Evolutionary conservation across 345 rosid species (phyloP).

Genomic region (Eucalyptus curtisii): DNA sequence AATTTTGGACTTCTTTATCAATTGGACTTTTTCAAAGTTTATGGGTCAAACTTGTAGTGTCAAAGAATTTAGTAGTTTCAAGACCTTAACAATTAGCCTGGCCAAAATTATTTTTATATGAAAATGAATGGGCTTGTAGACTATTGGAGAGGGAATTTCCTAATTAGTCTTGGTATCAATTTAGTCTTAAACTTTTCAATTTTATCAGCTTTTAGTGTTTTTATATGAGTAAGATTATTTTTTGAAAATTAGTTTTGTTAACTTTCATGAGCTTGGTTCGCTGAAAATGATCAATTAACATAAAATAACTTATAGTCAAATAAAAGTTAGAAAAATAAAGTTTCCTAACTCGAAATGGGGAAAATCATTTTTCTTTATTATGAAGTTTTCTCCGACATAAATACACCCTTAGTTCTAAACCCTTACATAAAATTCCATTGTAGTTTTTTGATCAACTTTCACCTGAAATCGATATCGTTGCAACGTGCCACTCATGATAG

Average conservation of each 20-base stretch:
- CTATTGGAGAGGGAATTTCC: background rate
- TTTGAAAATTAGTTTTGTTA: background rate
- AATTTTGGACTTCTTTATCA: background rate
- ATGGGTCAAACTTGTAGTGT: background rate
- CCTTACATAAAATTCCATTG: fast-evolving
- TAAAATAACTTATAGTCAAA: too few species aligned
- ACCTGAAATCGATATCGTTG: fast-evolving
- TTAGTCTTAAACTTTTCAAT: fast-evolving
- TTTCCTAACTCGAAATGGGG: background rate
- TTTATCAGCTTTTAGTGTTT: background rate
- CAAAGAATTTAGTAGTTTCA: background rate
- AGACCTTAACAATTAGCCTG: background rate
- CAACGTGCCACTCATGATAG: background rate
- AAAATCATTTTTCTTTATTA: background rate
- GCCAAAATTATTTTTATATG: background rate
- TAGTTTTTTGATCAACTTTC: fast-evolving
- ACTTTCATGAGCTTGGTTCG: background rate
- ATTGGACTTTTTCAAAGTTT: background rate
- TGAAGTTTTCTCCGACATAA: background rate
- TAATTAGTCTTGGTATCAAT: background rate
- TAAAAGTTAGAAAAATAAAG: background rate
- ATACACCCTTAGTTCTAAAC: background rate
- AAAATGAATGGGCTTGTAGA: background rate
- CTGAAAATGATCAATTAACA: background rate
- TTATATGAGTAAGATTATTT: background rate